A percentile compares a stretch with the other conserved stretches of the same genome.
phyloP scores from a whole-genome alignment of 768 basidiomycete species.

The Psilocybe subaeruginosa region DNA sequence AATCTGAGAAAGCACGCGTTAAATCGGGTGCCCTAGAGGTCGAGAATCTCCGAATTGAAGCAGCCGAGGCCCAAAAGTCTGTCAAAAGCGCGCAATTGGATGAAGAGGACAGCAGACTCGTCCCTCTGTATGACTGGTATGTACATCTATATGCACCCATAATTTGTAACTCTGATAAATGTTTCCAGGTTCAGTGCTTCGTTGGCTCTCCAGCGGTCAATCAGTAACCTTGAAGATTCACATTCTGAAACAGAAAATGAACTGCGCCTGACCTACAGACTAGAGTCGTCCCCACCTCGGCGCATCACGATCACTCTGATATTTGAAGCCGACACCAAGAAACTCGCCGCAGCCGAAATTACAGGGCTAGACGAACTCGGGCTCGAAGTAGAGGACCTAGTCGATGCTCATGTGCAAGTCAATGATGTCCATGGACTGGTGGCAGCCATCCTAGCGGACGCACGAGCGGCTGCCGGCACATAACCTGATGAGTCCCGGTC shows the following conservation, averaged over 20 bases:
- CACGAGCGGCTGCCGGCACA: slow-evolving; percentile 24
- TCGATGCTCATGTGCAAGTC: slow-evolving; percentile 63
- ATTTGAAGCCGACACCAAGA: slow-evolving; percentile 71
- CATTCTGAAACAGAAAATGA: slow-evolving; percentile 75
- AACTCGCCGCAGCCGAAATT: slow-evolving; percentile 62
- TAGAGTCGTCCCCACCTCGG: slow-evolving; percentile 37
- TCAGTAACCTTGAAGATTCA: slow-evolving; percentile 62
- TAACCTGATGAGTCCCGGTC: slow-evolving; percentile 5
- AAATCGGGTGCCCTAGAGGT: slow-evolving; percentile 58
- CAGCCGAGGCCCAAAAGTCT: slow-evolving; percentile 72
- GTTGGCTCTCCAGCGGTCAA: slow-evolving; percentile 62
- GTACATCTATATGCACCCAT: slow-evolving; percentile 17
- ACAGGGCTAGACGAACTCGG: slow-evolving; percentile 52
- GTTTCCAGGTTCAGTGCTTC: slow-evolving; percentile 69
- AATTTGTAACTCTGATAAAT: not conserved
- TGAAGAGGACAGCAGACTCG: slow-evolving; percentile 65
- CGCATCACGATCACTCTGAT: slow-evolving; percentile 58
- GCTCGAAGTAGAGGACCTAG: slow-evolving; percentile 58
- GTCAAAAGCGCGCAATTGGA: slow-evolving; percentile 59
- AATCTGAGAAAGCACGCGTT: slow-evolving; percentile 59
- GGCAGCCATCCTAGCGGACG: slow-evolving; percentile 58
- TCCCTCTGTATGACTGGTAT: slow-evolving; percentile 73
- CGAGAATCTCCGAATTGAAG: slow-evolving; percentile 60
- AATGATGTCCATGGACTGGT: slow-evolving; percentile 71
- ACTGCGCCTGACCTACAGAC: slow-evolving; percentile 66